Base-by-base conservation (phyloP, 768 basidiomycete genomes). In the Kwoniella mangroviensis region DNA sequence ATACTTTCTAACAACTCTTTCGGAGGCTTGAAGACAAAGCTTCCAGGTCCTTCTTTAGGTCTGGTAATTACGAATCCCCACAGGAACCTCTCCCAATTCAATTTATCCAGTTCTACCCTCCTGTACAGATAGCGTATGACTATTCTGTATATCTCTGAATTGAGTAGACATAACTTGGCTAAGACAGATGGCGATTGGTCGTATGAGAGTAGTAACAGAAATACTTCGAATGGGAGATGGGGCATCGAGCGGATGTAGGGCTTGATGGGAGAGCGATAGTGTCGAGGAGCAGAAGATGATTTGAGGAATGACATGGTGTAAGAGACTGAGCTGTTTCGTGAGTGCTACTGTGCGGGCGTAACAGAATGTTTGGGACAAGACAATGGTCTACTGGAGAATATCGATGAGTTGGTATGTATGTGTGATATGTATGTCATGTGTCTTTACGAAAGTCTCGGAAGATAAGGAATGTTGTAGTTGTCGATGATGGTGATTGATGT, bases 1-100 rank as follows among this genome's bases (percentile, higher is more conserved):
- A 21, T 54, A n/a, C 56, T 58, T 13, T 40, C 24, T 15, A 40
- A 7, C 22, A 62, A 24, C 12, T 57, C 54, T 4, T 53, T 21
- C 40, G 64, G 64, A 15, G 41, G 41, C 22, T 57, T 55, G 24
- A 65, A 65, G 3, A 65, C 54, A 17, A 65, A 65, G 57, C 64
- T 65, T 2, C 64, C 64, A 17, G 28, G 43, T 11, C 64, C 64
- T 15, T 42, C 40, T 17, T 55, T 65, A 57, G 64, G 64, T 42
- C 64, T 41, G 15, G 24, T 55, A 19, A 26, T 45, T 10, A 22
- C 51, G 17, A 57, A 17, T 19, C 64, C 64, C 64, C 64, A 65
- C n/a, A 65, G 28, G 15, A 65, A 57, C 21, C 2, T n/a, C 12
- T 21, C 28, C 34, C 53, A 42, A 2, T 34, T 55, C 22, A n/a